These are phyloP conservation scores for Paramecium octaurelia DNA, from an alignment of 73 alveolate genomes.

Conservation along the genomic window DNA sequence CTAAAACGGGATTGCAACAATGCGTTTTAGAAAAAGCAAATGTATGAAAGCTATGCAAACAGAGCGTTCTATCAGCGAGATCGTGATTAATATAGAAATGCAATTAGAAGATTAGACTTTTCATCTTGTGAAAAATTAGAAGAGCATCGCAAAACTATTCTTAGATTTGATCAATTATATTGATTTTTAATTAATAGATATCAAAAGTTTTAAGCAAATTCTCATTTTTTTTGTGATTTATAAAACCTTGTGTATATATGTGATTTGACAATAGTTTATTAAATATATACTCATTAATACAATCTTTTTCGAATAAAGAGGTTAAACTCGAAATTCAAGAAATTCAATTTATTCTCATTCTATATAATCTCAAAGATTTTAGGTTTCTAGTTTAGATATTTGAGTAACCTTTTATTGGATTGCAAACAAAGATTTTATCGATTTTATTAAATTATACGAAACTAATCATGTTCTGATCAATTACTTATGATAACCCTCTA, in stretches of 20 bases:
- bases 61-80: background rate
- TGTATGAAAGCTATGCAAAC: background rate
- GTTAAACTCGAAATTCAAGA: background rate
- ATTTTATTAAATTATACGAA: too few relatives aligned
- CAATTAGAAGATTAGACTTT: background rate
- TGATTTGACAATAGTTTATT: too few relatives aligned
- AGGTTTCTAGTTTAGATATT: background rate
- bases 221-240: too few relatives aligned
- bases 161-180: background rate
- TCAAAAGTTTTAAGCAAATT: background rate
- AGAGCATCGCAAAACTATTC: background rate
- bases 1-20: conserved; percentile 21
- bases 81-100: conserved; percentile 15
- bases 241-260: background rate
- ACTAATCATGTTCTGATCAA: too few relatives aligned
- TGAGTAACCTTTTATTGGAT: too few relatives aligned
- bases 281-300: too few relatives aligned
- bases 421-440: too few relatives aligned
- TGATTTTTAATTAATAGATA: background rate
- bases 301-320: background rate
- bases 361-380: too few relatives aligned
- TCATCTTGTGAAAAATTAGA: conserved; percentile 31
- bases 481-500: too few relatives aligned
- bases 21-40: background rate
- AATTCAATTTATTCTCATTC: background rate